Conservation (phyloP, 176 grass and related monocot species). For the Guadua angustifolia region DNA sequence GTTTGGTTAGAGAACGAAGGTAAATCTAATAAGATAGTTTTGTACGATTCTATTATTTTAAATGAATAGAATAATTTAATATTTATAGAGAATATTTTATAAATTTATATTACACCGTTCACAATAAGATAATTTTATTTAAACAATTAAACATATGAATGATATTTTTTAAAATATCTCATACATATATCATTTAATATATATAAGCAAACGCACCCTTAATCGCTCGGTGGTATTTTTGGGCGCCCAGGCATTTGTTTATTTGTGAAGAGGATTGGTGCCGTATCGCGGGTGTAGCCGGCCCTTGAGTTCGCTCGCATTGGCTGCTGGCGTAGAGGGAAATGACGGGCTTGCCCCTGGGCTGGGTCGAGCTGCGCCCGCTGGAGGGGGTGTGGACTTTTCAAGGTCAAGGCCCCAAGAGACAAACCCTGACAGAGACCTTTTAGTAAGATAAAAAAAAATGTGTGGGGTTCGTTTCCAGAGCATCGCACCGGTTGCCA, state of each 20-base stretch:
- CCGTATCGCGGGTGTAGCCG: neutral
- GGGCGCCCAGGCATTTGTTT: conserved; percentile 31
- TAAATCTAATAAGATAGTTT: too few relatives aligned
- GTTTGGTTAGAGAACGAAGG: too few relatives aligned
- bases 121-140: too few relatives aligned
- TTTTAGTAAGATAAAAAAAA: neutral
- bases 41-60: too few relatives aligned
- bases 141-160: too few relatives aligned
- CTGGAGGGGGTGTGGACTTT: neutral
- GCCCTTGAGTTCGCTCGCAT: neutral
- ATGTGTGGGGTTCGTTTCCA: too few relatives aligned
- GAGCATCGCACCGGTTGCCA: neutral
- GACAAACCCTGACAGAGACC: neutral
- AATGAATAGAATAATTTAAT: too few relatives aligned
- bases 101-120: too few relatives aligned
- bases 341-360: conserved; percentile 35
- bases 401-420: neutral
- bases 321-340: conserved; percentile 8
- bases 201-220: too few relatives aligned
- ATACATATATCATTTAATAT: too few relatives aligned
- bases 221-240: conserved; percentile 26
- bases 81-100: too few relatives aligned
- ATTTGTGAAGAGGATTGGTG: conserved; percentile 50
- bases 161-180: too few relatives aligned
- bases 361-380: neutral